These are phyloP conservation scores for Stephanodiscus triporus DNA, from an alignment of 108 stramenopile species.

Conservation along the genomic window DNA sequence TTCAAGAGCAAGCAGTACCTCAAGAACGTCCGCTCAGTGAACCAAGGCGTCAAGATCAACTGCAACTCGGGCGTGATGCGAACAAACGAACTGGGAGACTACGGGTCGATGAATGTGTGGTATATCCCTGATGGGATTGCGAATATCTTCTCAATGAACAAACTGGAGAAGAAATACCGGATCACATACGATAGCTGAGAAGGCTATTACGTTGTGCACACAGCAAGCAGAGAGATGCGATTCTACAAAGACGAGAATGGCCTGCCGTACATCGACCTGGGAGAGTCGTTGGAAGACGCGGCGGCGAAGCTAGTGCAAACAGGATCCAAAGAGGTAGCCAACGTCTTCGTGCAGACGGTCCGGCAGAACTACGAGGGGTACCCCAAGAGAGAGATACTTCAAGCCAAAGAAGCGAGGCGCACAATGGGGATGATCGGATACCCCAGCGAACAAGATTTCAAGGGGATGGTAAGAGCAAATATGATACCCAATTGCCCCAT, in stretches of 20 bases:
- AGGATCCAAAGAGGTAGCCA: too few relatives aligned
- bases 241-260: conserved; percentile 10
- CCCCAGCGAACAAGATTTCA: too few relatives aligned
- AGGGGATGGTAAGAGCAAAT: neutral
- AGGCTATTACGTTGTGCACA: conserved; percentile 19
- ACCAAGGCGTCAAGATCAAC: too few relatives aligned
- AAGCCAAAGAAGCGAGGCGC: too few relatives aligned
- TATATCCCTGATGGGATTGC: too few relatives aligned
- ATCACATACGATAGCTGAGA: conserved; percentile 20
- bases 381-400: too few relatives aligned
- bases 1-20: conserved; percentile 4
- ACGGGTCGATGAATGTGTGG: too few relatives aligned
- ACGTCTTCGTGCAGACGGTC: too few relatives aligned
- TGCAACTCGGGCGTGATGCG: too few relatives aligned
- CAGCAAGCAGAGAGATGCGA: neutral
- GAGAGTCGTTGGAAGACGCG: neutral
- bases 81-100: too few relatives aligned
- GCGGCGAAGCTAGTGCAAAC: conserved; percentile 15
- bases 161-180: neutral
- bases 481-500: conserved; percentile 20
- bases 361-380: too few relatives aligned
- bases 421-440: neutral
- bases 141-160: too few relatives aligned
- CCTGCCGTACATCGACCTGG: neutral
- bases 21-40: neutral